Evolutionary conservation across 2,329 filamentous ascomycete genomes (phyloP), one percentile per base, ranked within the genome.

Genomic region (Alternaria sp.): DNA sequence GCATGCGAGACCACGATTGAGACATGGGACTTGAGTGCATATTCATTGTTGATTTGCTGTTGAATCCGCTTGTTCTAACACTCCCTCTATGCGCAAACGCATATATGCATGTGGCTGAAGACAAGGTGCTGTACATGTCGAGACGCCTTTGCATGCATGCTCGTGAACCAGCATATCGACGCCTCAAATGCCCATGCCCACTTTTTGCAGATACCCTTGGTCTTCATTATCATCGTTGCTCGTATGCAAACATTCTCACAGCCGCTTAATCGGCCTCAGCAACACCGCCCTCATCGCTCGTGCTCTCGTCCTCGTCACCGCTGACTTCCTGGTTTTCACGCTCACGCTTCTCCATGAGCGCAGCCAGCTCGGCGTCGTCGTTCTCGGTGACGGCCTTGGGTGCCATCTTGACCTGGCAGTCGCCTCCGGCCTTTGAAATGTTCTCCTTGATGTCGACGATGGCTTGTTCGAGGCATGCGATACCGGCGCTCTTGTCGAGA

Each of bases 351-450:
- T 98, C 96, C 96, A 99, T 99, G 69, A 99, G 88, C 56, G 95
- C 96, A 81, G 97, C 93, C 70, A 99, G 86, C 83, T 97, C 94
- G 25, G 95, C 96, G 78, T 99, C 96, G 76, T 99, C 96, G 81
- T 93, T 96, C 87, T 98, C 96, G 2, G 96, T 99, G 66, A 99
- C 96, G 5, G 96, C 96, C 89, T 98, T 98, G 72, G 96, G 96
- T 76, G 96, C 94, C 96, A 99, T 99, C 89, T 96, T 97, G 73
- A 97, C 91, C 46, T 90, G 87, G 77, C 95, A 91, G 77, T 89
- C 89, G 65, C 96, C 96, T 57, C 92, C 92, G 1, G 91, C 88
- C 49, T 82, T 85, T 78, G 90, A 88, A 79, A 99, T 99, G 81
- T 87, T 93, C 77, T 84, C 87, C 74, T 91, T 88, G 74, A 99